These are phyloP conservation scores for Centella asiatica DNA, from an alignment of 129 eudicot genomes.

Conservation along the genomic window DNA sequence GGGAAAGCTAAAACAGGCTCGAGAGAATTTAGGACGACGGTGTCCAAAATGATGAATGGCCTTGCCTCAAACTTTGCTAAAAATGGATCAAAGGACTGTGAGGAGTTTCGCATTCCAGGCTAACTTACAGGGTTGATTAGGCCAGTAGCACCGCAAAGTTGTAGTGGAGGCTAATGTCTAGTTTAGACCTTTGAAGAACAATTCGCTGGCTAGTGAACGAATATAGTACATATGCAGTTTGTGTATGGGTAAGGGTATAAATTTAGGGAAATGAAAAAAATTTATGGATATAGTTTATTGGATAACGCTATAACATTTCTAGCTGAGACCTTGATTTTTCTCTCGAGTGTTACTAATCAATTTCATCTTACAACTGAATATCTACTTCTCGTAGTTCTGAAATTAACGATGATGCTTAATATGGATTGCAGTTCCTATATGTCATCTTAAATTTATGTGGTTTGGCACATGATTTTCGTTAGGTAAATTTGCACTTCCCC, in stretches of 20 bases:
- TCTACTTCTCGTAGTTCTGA: too few relatives aligned
- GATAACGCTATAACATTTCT: neutral
- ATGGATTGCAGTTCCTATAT: too few relatives aligned
- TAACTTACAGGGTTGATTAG: neutral
- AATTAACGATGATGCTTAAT: too few relatives aligned
- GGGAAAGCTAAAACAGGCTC: conserved; percentile 11
- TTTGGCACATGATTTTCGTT: too few relatives aligned
- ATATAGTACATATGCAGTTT: neutral
- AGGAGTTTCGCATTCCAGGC: conserved; percentile 32
- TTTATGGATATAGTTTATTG: neutral
- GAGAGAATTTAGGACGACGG: conserved; percentile 14
- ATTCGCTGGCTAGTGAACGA: neutral
- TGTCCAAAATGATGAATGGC: conserved; percentile 32
- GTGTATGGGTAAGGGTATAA: too few relatives aligned
- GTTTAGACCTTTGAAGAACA: neutral
- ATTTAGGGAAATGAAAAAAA: neutral
- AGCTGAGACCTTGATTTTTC: too few relatives aligned
- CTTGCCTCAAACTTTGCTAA: conserved; percentile 31
- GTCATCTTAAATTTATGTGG: too few relatives aligned
- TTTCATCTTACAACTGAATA: too few relatives aligned
- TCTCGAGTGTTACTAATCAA: too few relatives aligned
- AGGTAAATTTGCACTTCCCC: too few relatives aligned
- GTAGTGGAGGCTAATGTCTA: neutral
- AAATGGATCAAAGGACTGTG: conserved; percentile 46
- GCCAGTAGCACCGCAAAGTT: neutral